Evolutionary conservation across 768 basidiomycete genomes (phyloP).

Genomic region (Lactarius evosmus): DNA sequence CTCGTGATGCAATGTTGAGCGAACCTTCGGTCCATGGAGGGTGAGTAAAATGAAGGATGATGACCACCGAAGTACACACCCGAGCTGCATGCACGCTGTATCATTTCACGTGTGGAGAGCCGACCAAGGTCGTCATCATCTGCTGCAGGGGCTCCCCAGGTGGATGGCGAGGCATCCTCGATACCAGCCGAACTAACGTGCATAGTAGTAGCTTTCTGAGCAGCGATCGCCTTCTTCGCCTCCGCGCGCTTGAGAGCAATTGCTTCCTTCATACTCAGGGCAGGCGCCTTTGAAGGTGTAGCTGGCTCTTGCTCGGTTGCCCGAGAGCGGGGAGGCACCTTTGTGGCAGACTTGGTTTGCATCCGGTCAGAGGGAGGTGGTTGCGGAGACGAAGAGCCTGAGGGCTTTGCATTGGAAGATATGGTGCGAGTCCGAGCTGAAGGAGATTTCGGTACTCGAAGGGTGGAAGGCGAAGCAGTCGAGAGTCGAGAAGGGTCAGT

Average conservation of each 20-base stretch:
- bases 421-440: constrained; percentile 6
- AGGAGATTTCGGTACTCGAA: constrained; percentile 12
- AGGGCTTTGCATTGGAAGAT: constrained; percentile 6
- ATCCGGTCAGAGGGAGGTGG: not conserved
- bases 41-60: constrained; percentile 42
- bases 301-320: constrained; percentile 13
- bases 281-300: constrained; percentile 35
- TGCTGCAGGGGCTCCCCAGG: constrained; percentile 33
- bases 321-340: constrained; percentile 4
- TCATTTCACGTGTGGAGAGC: constrained; percentile 66
- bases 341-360: constrained; percentile 8
- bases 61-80: constrained; percentile 49
- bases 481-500: not conserved
- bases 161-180: constrained; percentile 47
- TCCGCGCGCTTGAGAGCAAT: constrained; percentile 79
- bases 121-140: constrained; percentile 56
- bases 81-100: constrained; percentile 73
- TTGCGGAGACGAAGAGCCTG: not conserved
- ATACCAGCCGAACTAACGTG: constrained; percentile 38
- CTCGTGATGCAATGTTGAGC: constrained; percentile 72
- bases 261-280: constrained; percentile 64
- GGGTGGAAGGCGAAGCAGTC: not conserved
- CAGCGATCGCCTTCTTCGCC: constrained; percentile 54
- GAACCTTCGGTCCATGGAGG: constrained; percentile 54
- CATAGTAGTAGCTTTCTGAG: constrained; percentile 29